A percentile compares a stretch with the other conserved stretches of the same genome.
phyloP scores from a whole-genome alignment of 768 basidiomycete genomes.

The Hortiboletus campestris region DNA sequence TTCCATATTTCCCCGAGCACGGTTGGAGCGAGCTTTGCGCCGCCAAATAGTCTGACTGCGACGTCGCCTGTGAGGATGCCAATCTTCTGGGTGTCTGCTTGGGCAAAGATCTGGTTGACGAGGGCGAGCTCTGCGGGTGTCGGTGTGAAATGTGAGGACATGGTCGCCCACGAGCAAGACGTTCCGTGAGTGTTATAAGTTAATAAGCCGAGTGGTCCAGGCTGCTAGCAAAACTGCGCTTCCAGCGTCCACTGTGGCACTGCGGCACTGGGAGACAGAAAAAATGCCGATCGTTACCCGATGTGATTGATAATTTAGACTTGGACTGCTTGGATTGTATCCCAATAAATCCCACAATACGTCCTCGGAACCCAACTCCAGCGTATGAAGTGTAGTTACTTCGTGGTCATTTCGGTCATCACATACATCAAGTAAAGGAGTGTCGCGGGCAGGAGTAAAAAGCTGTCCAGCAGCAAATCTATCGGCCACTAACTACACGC shows the following conservation, averaged over 20 bases:
- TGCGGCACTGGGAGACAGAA: not conserved
- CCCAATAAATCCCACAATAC: not conserved
- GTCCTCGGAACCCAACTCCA: too few species aligned
- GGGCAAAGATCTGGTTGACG: slow-evolving; percentile 69
- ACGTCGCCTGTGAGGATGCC: slow-evolving; percentile 88
- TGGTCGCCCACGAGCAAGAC: slow-evolving; percentile 16
- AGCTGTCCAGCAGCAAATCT: slow-evolving; percentile 17
- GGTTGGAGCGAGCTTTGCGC: slow-evolving; percentile 74
- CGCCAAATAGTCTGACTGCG: slow-evolving; percentile 82
- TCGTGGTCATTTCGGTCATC: not conserved
- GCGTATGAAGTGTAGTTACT: too few species aligned
- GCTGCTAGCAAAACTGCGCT: slow-evolving; percentile 17
- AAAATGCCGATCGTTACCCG: not conserved
- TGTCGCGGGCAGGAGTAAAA: not conserved
- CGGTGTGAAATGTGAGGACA: slow-evolving; percentile 45
- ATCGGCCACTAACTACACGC: slow-evolving; percentile 4
- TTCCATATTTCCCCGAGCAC: slow-evolving; percentile 92
- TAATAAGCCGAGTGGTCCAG: slow-evolving; percentile 1
- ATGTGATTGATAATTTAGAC: not conserved
- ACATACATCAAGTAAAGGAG: slow-evolving; percentile 12
- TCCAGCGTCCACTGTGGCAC: slow-evolving; percentile 8
- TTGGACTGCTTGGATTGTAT: not conserved
- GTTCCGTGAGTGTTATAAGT: slow-evolving; percentile 21
- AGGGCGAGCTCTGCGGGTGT: slow-evolving; percentile 53
- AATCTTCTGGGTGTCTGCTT: slow-evolving; percentile 74